Conservation (phyloP, 1,284 basidiomycete genomes). For the Farysia itapuensis region DNA sequence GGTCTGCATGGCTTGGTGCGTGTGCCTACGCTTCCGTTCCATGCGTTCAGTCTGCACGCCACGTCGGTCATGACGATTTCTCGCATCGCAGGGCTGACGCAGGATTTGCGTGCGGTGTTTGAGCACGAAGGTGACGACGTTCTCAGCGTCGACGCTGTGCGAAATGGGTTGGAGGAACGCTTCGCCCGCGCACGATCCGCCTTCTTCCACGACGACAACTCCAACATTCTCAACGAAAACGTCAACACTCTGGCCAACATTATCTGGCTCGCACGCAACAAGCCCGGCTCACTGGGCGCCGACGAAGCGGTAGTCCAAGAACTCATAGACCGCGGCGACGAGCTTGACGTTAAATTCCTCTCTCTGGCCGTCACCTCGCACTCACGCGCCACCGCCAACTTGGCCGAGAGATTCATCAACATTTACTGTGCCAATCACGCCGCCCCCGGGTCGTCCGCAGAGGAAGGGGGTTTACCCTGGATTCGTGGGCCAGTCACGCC, state of each 20-base stretch:
- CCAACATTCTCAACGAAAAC: conserved; percentile 16
- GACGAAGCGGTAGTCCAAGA: conserved; percentile 4
- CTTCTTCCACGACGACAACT: conserved; percentile 33
- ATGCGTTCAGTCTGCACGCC: conserved; percentile 22
- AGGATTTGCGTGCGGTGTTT: conserved; percentile 17
- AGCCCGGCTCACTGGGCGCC: conserved; percentile 8
- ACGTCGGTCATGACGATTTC: conserved; percentile 30
- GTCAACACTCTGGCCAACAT: conserved; percentile 33
- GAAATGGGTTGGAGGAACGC: conserved; percentile 9
- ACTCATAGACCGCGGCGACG: conserved; percentile 15
- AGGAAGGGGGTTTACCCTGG: too few relatives aligned
- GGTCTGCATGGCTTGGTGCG: conserved; percentile 8
- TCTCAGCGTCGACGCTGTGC: too few relatives aligned
- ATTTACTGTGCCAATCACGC: conserved; percentile 5
- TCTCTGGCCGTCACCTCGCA: conserved; percentile 21
- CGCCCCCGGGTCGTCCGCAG: background rate
- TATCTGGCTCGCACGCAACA: conserved; percentile 23
- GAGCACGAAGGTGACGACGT: conserved; percentile 12
- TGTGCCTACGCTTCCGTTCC: conserved; percentile 9
- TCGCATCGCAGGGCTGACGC: conserved; percentile 30
- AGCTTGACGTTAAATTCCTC: conserved; percentile 15
- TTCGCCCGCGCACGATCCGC: background rate
- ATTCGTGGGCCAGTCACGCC: conserved; percentile 29
- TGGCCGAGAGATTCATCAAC: conserved; percentile 22
- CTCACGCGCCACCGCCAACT: conserved; percentile 13